Evolutionary conservation across 176 grass and related monocot genomes (phyloP).

Genomic region (Thalia dealbata): DNA sequence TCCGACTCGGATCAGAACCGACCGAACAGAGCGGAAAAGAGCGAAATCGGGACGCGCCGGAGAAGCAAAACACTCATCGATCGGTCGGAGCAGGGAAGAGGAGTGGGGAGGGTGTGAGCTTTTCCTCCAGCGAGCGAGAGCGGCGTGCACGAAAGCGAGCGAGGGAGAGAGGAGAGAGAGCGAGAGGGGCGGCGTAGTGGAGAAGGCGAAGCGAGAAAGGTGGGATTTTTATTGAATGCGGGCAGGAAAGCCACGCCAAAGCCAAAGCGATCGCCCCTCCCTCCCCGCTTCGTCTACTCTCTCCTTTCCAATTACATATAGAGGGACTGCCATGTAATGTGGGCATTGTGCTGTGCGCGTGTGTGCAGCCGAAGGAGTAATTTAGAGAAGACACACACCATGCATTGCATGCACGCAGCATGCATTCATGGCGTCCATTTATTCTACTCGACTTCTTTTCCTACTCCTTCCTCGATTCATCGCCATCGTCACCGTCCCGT

Average conservation of each 20-base stretch:
- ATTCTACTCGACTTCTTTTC: no score
- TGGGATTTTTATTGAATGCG: constrained; percentile 28
- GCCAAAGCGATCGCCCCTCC: constrained; percentile 9
- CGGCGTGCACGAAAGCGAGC: constrained; percentile 22
- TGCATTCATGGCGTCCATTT: no score
- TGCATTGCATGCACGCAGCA: constrained; percentile 4
- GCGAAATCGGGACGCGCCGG: neutral
- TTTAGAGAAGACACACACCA: constrained; percentile 3
- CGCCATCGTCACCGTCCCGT: no score
- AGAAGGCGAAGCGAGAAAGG: constrained; percentile 25
- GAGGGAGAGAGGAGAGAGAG: constrained; percentile 22
- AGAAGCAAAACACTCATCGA: neutral
- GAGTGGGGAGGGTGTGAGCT: no score
- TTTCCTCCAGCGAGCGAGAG: neutral
- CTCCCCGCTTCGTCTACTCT: neutral
- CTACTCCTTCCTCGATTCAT: no score
- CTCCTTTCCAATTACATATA: constrained; percentile 13
- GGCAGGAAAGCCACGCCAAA: neutral
- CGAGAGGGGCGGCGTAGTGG: neutral
- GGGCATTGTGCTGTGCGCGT: constrained; percentile 1
- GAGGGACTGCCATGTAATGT: constrained; percentile 14
- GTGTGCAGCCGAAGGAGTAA: neutral
- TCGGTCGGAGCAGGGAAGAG: neutral
- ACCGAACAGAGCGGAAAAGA: neutral
- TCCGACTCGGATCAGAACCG: neutral